Conservation (phyloP, 2,329 filamentous ascomycete genomes). For the Didymella segeticola region DNA sequence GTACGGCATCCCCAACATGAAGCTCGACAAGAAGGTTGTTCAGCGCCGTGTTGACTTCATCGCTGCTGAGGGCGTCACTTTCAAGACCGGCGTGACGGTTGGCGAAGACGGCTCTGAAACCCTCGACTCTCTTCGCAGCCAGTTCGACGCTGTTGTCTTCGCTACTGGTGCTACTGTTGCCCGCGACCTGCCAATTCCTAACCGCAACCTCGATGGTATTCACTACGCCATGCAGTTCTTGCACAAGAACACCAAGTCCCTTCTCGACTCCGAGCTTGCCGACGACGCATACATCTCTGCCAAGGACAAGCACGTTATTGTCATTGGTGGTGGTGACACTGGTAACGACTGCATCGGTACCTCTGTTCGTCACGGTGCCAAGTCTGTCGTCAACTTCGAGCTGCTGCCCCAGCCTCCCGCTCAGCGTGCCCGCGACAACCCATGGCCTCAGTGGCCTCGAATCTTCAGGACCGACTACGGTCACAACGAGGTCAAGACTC, state of each 20-base stretch:
- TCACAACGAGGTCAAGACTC: constrained; percentile 92
- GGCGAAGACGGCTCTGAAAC: constrained; percentile 76
- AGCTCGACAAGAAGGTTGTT: constrained; percentile 96
- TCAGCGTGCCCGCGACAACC: constrained; percentile 91
- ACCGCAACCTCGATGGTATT: constrained; percentile 85
- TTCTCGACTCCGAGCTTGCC: constrained; percentile 86
- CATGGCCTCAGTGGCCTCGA: constrained; percentile 97
- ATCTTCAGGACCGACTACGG: constrained; percentile 99
- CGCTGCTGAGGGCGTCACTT: constrained; percentile 84
- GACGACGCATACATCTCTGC: constrained; percentile 91
- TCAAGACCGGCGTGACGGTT: constrained; percentile 78
- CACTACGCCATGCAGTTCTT: constrained; percentile 98
- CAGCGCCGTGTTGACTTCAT: constrained; percentile 96
- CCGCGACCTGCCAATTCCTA: constrained; percentile 89
- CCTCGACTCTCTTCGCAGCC: constrained; percentile 73
- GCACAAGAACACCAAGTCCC: constrained; percentile 96
- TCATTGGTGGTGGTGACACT: constrained; percentile 97
- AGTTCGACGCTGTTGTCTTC: constrained; percentile 85
- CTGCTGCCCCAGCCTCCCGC: constrained; percentile 89
- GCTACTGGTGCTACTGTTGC: constrained; percentile 93
- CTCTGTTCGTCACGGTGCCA: constrained; percentile 92
- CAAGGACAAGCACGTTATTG: constrained; percentile 93
- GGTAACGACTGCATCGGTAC: constrained; percentile 98
- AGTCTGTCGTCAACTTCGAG: constrained; percentile 96
- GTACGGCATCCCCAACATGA: constrained; percentile 99